These are phyloP conservation scores for Xylona heveae DNA, from an alignment of 495 filamentous ascomycete species.

Conservation along the genomic window DNA sequence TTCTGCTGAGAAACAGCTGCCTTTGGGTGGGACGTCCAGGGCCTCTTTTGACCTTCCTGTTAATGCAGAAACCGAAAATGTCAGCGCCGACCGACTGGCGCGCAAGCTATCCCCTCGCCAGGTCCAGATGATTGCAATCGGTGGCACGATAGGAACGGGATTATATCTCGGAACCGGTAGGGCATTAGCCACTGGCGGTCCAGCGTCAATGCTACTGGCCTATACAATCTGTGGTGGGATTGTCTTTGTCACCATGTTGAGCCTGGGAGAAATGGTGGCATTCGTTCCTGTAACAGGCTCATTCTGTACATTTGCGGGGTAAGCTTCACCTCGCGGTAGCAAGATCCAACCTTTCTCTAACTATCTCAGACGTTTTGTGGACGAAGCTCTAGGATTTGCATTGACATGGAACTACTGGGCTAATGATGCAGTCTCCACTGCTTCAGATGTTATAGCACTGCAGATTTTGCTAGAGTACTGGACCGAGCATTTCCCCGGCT, in stretches of 20 bases:
- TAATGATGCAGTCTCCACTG: conserved; percentile 34
- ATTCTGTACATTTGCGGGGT: too few relatives aligned
- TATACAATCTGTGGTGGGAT: not conserved
- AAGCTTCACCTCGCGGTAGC: conserved; percentile 8
- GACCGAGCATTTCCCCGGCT: conserved; percentile 29
- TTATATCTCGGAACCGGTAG: not conserved
- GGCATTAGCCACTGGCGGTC: not conserved
- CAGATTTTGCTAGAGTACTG: conserved; percentile 30
- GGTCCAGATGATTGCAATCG: conserved; percentile 3
- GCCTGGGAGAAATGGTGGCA: conserved; percentile 1
- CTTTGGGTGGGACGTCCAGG: too few relatives aligned
- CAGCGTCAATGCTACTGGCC: not conserved
- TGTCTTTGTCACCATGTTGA: not conserved
- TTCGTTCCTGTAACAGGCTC: not conserved
- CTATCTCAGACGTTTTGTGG: conserved; percentile 13
- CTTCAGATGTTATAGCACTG: conserved; percentile 30
- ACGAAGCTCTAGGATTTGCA: conserved; percentile 19
- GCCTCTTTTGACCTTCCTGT: too few relatives aligned
- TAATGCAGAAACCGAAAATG: too few relatives aligned
- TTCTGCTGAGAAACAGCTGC: too few relatives aligned
- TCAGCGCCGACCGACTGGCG: too few relatives aligned
- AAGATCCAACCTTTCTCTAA: not conserved
- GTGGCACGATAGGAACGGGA: conserved; percentile 1
- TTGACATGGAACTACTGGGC: conserved; percentile 38
- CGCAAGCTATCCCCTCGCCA: too few relatives aligned